Conservation (phyloP, 768 basidiomycete species). For the Pulveroboletus sp. region DNA sequence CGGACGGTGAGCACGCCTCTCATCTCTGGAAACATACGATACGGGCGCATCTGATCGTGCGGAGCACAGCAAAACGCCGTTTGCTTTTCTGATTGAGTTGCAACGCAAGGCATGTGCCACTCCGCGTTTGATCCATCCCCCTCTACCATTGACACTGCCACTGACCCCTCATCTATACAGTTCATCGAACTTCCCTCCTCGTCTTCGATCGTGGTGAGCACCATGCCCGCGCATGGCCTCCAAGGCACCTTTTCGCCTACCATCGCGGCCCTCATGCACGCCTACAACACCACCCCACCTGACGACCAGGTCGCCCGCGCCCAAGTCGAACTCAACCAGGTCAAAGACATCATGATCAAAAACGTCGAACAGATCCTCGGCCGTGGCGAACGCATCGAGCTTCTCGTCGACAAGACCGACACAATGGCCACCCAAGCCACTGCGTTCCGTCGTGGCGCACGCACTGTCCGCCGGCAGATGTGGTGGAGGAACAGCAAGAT, state of each 20-base stretch:
- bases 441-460: slow-evolving; percentile 85
- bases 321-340: slow-evolving; percentile 81
- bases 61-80: slow-evolving; percentile 74
- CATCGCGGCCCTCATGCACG: slow-evolving; percentile 73
- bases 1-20: slow-evolving; percentile 63
- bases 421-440: slow-evolving; percentile 92
- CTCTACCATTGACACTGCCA: not conserved
- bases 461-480: slow-evolving; percentile 79
- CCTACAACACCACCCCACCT: slow-evolving; percentile 87
- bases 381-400: slow-evolving; percentile 91
- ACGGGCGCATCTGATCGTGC: not conserved
- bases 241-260: slow-evolving; percentile 70
- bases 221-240: slow-evolving; percentile 55
- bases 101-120: slow-evolving; percentile 58
- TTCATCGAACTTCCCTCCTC: slow-evolving; percentile 62
- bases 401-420: slow-evolving; percentile 96
- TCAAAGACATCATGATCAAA: slow-evolving; percentile 98
- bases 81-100: slow-evolving; percentile 85
- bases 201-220: slow-evolving; percentile 47
- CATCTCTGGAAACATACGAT: too few relatives aligned
- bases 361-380: slow-evolving; percentile 96
- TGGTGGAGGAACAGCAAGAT: slow-evolving; percentile 85
- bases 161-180: slow-evolving; percentile 29
- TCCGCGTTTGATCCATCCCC: not conserved
- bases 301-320: slow-evolving; percentile 86